A percentile compares a stretch with the other conserved stretches of the same genome.
These are phyloP conservation scores for Ogataea salicorniae DNA, from an alignment of 805 yeast genomes.

Conservation along the genomic window DNA sequence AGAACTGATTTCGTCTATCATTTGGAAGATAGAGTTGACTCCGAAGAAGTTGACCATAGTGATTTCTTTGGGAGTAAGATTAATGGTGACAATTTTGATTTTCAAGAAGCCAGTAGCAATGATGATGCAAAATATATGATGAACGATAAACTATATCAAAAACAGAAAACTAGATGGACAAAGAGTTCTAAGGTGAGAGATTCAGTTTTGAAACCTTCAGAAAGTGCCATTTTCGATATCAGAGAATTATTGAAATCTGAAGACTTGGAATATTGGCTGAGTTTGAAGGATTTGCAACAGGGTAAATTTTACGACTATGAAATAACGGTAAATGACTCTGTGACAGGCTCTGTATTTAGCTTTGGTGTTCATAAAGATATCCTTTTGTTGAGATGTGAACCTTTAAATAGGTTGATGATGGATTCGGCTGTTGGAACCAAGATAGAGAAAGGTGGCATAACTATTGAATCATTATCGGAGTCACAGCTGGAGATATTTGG, in stretches of 20 bases:
- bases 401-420: slow-evolving; percentile 3
- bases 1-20: slow-evolving; percentile 10
- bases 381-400: slow-evolving; percentile 7
- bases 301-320: slow-evolving; percentile 13
- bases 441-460: slow-evolving; percentile 13
- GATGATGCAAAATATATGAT: background rate
- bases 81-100: background rate
- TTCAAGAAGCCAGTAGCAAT: background rate
- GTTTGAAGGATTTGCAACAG: slow-evolving; percentile 11
- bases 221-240: background rate
- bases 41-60: slow-evolving; percentile 7
- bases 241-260: slow-evolving; percentile 36
- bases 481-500: slow-evolving; percentile 17
- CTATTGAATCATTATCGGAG: slow-evolving; percentile 1
- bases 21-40: background rate
- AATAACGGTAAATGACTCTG: slow-evolving; percentile 10
- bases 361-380: slow-evolving; percentile 15
- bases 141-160: slow-evolving; percentile 5
- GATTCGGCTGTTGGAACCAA: background rate
- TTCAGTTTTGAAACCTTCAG: background rate
- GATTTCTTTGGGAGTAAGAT: background rate
- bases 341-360: slow-evolving; percentile 1
- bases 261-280: slow-evolving; percentile 23
- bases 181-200: background rate
- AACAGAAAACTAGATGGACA: slow-evolving; percentile 16